Base-by-base conservation (phyloP, 1,284 basidiomycete genomes). In the Rhodotorula mucilaginosa region DNA sequence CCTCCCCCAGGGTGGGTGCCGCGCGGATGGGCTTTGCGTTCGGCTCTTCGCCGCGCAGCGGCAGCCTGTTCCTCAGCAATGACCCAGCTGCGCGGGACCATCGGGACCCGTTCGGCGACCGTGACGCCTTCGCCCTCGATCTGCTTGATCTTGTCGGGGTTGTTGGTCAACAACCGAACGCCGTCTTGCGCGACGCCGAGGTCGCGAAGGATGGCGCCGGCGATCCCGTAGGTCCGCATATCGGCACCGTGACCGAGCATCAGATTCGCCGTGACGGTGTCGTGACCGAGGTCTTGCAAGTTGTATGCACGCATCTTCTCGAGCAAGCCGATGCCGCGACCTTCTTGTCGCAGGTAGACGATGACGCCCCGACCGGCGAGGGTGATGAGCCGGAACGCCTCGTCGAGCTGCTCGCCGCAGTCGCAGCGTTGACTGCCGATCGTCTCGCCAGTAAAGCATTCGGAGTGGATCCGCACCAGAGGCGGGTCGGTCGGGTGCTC, bases 291-390 rank as follows among this genome's bases (percentile, higher is more conserved):
- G 80, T 99, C 97, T 81, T 99, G 97, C 46, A 99, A 85, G 80
- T 99, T 99, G 84, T 99, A 99, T 18, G 97, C 97, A 63, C 92
- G 88, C 70, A 99, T 91, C 82, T 99, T 99, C 72, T 94, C 94
- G 51, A 98, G 83, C 7, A 99, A 84, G 0, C 97, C 97, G 75
- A 99, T 99, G 3, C 97, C 97, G 26, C 97, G 89, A n/a, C 97
- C 97, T 81, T 99, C 97, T 82, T 99, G 97, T 21, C 97, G 89
- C 74, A 99, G 87, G 82, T 99, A 99, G 70, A 99, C 87, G 69
- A 99, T 90, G 5, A 91, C 94, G n/a, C 97, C 97, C 18, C 93
- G 88, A 5, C 92, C 91, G 1, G 90, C 90, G 0, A 68, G 21
- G 26, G 90, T 90, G 76, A 99, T 98, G 75, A 90, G 88, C 15